phyloP scores from a whole-genome alignment of 371 early-diverging fungal genomes.

The Mucor mucedo region DNA sequence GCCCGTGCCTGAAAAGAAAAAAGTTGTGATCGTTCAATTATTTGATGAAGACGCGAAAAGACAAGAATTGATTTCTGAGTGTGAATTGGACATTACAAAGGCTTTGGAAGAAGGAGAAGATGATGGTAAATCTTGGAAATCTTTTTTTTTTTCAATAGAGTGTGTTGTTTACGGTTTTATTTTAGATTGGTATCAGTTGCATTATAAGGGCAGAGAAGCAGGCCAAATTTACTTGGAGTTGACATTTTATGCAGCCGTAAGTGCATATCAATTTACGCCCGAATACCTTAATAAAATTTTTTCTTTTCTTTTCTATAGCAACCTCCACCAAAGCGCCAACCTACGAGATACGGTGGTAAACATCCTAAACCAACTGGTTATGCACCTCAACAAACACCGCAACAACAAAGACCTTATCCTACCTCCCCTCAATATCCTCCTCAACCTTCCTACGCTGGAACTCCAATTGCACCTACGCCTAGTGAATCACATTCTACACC shows the following conservation, averaged over 20 bases:
- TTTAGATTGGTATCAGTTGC: slow-evolving; percentile 62
- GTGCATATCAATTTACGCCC: slow-evolving; percentile 20
- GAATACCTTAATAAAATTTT: slow-evolving; percentile 1
- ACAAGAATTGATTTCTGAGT: slow-evolving; percentile 69
- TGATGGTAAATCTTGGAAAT: slow-evolving; percentile 54
- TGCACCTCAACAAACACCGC: slow-evolving; percentile 6
- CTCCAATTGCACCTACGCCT: slow-evolving; percentile 20
- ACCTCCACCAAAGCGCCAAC: slow-evolving; percentile 49
- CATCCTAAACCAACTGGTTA: slow-evolving; percentile 26
- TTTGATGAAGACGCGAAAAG: slow-evolving; percentile 56
- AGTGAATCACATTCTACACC: slow-evolving; percentile 38
- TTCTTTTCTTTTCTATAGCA: slow-evolving; percentile 28
- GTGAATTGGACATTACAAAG: slow-evolving; percentile 63
- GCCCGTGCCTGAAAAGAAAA: slow-evolving; percentile 49
- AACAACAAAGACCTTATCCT: slow-evolving; percentile 15
- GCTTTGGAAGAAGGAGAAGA: slow-evolving; percentile 69
- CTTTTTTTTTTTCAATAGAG: slow-evolving; percentile 1
- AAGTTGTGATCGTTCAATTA: slow-evolving; percentile 43
- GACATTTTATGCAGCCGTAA: slow-evolving; percentile 65
- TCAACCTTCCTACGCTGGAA: slow-evolving; percentile 9
- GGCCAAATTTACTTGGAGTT: slow-evolving; percentile 63
- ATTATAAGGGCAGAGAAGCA: slow-evolving; percentile 54
- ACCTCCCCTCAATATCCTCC: slow-evolving; percentile 20
- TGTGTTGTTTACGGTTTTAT: neutral
- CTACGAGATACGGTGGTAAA: slow-evolving; percentile 39